Evolutionary conservation across 768 basidiomycete genomes (phyloP).

Genomic region (Mycena belliarum): DNA sequence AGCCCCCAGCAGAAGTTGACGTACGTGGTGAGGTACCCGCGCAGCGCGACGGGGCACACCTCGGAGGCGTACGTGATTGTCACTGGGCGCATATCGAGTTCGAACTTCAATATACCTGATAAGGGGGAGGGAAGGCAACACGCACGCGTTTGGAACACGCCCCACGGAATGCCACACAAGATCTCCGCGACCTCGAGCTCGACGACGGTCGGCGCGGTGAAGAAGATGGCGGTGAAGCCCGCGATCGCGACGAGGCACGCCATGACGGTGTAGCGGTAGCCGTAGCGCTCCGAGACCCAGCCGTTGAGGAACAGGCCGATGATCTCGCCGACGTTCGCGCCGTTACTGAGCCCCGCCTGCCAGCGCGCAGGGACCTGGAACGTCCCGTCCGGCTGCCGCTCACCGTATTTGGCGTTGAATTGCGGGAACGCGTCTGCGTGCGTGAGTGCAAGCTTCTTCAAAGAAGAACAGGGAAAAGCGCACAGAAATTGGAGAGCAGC

Average conservation of each 20-base stretch:
- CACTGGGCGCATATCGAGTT: too few relatives aligned
- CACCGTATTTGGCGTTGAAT: conserved; percentile 23
- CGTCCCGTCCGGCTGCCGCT: conserved; percentile 18
- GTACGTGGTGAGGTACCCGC: conserved; percentile 25
- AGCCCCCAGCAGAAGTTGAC: conserved; percentile 27
- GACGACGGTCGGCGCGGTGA: conserved; percentile 20
- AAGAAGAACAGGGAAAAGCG: neutral
- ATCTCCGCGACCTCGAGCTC: conserved; percentile 19
- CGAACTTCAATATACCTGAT: too few relatives aligned
- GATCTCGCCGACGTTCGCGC: conserved; percentile 25
- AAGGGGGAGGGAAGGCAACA: too few relatives aligned
- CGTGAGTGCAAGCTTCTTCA: neutral
- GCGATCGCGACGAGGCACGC: conserved; percentile 15
- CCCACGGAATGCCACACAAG: conserved; percentile 23
- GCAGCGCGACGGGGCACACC: conserved; percentile 23
- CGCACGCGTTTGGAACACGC: conserved; percentile 23
- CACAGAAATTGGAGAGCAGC: conserved; percentile 22
- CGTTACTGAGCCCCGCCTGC: conserved; percentile 22
- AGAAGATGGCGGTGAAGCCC: conserved; percentile 21
- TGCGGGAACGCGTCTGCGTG: conserved; percentile 23
- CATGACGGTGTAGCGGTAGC: conserved; percentile 23
- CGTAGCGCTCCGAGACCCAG: conserved; percentile 21
- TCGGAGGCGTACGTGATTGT: conserved; percentile 25
- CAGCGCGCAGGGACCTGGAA: conserved; percentile 23
- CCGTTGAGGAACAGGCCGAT: conserved; percentile 23